Percentiles rank a stretch among this genome's conserved stretches.
Evolutionary conservation across 352 stramenopile species (phyloP).

Genomic region (Phytopythium cucurbitacearum): DNA sequence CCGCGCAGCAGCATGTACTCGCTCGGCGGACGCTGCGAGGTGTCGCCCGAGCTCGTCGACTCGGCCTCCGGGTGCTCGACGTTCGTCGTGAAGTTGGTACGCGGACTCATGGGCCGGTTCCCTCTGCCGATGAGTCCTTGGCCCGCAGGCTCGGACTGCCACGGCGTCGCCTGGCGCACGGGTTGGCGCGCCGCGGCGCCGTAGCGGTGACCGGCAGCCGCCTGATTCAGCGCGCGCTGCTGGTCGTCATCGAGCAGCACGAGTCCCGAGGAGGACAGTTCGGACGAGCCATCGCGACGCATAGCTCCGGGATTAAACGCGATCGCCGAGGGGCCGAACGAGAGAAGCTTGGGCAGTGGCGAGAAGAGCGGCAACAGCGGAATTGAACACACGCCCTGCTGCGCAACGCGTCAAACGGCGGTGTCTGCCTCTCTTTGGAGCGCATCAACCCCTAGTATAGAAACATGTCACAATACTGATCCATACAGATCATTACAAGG

Average conservation of each 20-base stretch:
- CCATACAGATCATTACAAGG: too few species aligned
- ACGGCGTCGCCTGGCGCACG: not conserved
- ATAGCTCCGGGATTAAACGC: not conserved
- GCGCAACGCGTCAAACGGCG: too few species aligned
- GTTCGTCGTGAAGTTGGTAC: constrained; percentile 47
- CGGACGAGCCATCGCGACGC: not conserved
- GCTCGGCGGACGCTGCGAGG: not conserved
- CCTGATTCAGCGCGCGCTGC: constrained; percentile 30
- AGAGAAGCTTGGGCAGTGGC: too few species aligned
- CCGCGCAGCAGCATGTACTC: constrained; percentile 3
- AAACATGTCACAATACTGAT: too few species aligned
- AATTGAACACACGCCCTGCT: too few species aligned
- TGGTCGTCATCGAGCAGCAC: constrained; percentile 56
- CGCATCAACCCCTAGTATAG: too few species aligned
- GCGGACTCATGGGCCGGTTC: constrained; percentile 18
- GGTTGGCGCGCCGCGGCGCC: not conserved
- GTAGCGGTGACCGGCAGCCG: too few species aligned
- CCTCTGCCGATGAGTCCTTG: constrained; percentile 9
- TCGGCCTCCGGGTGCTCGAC: constrained; percentile 2
- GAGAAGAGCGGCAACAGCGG: too few species aligned
- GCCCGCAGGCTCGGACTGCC: not conserved
- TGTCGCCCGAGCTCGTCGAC: not conserved
- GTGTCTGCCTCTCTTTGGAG: too few species aligned
- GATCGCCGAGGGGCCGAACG: not conserved
- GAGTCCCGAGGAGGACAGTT: constrained; percentile 9